Evolutionary conservation across 2,329 filamentous ascomycete species (phyloP).

Genomic region (Xylaria sp.): DNA sequence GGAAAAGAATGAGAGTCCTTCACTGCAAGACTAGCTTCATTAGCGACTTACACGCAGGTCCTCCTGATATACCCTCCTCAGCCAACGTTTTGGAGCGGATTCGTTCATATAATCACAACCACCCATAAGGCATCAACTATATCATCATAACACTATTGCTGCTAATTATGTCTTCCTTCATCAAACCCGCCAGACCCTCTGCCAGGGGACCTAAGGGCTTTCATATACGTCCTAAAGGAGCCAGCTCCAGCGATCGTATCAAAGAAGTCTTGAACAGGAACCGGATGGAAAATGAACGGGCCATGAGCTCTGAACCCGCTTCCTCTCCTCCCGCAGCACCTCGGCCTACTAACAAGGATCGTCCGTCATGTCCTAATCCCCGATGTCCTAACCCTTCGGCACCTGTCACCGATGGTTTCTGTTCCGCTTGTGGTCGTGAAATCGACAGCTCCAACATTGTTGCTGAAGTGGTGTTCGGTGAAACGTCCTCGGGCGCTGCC

Average conservation of each 20-base stretch:
- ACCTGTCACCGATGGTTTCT: constrained; percentile 70
- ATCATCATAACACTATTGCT: neutral
- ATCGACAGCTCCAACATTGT: constrained; percentile 90
- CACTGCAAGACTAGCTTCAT: neutral
- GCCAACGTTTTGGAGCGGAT: constrained; percentile 10
- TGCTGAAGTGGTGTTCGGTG: constrained; percentile 89
- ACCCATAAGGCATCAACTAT: neutral
- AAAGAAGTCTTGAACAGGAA: constrained; percentile 53
- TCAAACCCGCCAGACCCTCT: constrained; percentile 53
- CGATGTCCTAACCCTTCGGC: constrained; percentile 68
- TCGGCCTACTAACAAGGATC: constrained; percentile 37
- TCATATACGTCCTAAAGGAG: constrained; percentile 55
- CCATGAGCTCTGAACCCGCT: constrained; percentile 40
- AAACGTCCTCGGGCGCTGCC: constrained; percentile 84
- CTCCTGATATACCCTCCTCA: constrained; percentile 1
- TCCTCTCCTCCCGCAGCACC: constrained; percentile 36
- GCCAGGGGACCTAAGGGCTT: constrained; percentile 43
- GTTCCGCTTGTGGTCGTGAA: constrained; percentile 85
- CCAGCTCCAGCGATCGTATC: constrained; percentile 62
- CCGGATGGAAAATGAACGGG: constrained; percentile 42
- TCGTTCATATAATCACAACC: constrained; percentile 1
- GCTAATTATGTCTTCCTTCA: constrained; percentile 60
- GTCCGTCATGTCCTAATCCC: constrained; percentile 64
- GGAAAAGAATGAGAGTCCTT: constrained; percentile 18
- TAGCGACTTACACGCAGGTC: constrained; percentile 21